A percentile compares a stretch with the other conserved stretches of the same genome.
phyloP scores from a whole-genome alignment of 257 asterid species.

The Solanum ossicruentum region DNA sequence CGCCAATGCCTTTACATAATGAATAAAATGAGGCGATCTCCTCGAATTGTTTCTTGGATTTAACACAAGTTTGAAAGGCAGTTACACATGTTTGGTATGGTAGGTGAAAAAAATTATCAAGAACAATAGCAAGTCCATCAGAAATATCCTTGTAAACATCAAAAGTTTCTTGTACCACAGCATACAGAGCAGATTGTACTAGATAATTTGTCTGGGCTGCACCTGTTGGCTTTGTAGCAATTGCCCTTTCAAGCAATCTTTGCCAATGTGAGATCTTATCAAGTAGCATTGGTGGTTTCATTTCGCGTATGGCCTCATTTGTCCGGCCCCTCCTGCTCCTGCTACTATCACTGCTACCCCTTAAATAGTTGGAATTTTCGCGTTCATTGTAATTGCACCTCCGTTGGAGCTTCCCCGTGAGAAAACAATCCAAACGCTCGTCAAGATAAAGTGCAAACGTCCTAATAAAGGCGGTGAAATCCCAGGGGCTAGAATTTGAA shows the following conservation, averaged over 20 bases:
- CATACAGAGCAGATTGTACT: constrained; percentile 46
- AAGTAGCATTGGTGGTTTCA: constrained; percentile 67
- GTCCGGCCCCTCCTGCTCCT: constrained; percentile 10
- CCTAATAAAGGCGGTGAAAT: constrained; percentile 75
- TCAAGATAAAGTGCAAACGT: constrained; percentile 73
- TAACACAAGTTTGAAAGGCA: constrained; percentile 62
- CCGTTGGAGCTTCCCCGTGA: constrained; percentile 64
- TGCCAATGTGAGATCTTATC: constrained; percentile 71
- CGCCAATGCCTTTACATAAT: constrained; percentile 45
- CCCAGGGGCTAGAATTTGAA: constrained; percentile 78
- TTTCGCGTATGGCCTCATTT: constrained; percentile 40
- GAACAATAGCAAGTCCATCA: constrained; percentile 51
- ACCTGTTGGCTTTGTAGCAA: constrained; percentile 69
- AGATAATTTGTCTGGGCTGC: constrained; percentile 38
- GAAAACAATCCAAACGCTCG: constrained; percentile 70
- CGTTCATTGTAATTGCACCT: constrained; percentile 16
- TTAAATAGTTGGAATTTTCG: constrained; percentile 2
- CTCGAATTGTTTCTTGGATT: constrained; percentile 57
- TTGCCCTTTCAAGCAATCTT: constrained; percentile 57
- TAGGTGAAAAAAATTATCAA: constrained; percentile 59
- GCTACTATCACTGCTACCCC: neutral
- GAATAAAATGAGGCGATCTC: constrained; percentile 51
- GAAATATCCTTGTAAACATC: constrained; percentile 65
- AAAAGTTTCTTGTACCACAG: constrained; percentile 68
- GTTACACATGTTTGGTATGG: constrained; percentile 51